Evolutionary conservation across 1,284 basidiomycete genomes (phyloP).

Genomic region (Moniliella sp.): DNA sequence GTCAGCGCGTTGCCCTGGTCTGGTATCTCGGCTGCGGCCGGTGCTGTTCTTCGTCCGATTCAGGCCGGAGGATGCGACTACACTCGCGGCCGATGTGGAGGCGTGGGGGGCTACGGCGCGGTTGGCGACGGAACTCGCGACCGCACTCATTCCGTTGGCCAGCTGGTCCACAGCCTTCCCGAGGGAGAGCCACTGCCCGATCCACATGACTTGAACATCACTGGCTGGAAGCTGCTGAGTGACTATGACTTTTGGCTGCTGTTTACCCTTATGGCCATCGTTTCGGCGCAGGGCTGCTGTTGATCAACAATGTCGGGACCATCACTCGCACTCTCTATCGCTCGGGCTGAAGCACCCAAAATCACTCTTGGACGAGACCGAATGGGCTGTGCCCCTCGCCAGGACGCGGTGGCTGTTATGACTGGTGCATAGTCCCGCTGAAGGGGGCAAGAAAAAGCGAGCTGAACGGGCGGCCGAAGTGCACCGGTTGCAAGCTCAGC

Average conservation of each 20-base stretch:
- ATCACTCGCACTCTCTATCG: conserved; percentile 68
- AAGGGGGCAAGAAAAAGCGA: conserved; percentile 2
- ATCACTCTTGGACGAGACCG: no score
- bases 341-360: no score
- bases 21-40: no score
- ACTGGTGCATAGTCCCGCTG: no score
- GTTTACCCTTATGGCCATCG: conserved; percentile 50
- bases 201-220: conserved; percentile 32
- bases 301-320: conserved; percentile 84
- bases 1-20: no score
- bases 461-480: conserved; percentile 38
- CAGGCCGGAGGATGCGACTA: not conserved
- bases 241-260: conserved; percentile 54
- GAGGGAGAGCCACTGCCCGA: conserved; percentile 5
- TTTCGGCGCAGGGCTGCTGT: conserved; percentile 76
- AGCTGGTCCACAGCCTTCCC: conserved; percentile 4
- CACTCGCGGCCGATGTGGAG: not conserved
- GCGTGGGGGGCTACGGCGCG: not conserved
- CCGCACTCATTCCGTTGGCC: not conserved
- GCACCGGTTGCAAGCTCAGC: conserved; percentile 54
- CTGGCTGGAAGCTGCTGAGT: conserved; percentile 39
- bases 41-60: no score
- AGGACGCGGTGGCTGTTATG: no score
- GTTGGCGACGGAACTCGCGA: conserved; percentile 1
- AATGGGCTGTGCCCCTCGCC: no score